A percentile compares a stretch with the other conserved stretches of the same genome.
Conservation (phyloP, 2,329 filamentous ascomycete genomes). For the Bipolaris cookei region DNA sequence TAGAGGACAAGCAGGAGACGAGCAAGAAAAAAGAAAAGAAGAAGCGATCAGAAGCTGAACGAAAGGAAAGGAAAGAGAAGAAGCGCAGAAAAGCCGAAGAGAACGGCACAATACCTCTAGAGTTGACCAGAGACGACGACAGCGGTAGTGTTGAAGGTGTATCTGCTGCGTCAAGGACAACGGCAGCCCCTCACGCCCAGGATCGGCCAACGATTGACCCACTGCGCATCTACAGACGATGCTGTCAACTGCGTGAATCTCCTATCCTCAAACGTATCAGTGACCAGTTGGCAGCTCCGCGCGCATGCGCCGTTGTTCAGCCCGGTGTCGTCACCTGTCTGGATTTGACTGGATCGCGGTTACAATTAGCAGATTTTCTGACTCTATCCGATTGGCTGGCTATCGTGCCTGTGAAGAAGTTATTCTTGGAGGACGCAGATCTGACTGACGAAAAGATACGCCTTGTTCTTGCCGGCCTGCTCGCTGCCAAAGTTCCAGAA, state of each 20-base stretch:
- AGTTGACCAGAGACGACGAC: conserved; percentile 73
- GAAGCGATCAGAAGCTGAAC: conserved; percentile 89
- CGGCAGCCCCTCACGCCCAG: conserved; percentile 59
- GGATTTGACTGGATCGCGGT: conserved; percentile 81
- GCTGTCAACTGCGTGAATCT: conserved; percentile 91
- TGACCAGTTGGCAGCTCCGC: conserved; percentile 78
- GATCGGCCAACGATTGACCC: conserved; percentile 85
- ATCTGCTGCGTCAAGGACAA: conserved; percentile 19
- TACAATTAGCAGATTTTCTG: conserved; percentile 81
- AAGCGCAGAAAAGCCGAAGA: conserved; percentile 84
- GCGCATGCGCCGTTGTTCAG: conserved; percentile 66
- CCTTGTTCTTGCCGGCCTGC: conserved; percentile 82
- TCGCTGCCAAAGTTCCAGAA: conserved; percentile 76
- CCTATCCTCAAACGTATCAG: conserved; percentile 91
- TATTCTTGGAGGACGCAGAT: conserved; percentile 86
- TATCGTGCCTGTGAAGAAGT: conserved; percentile 85
- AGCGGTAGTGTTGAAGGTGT: conserved; percentile 30
- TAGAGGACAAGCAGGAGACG: conserved; percentile 46
- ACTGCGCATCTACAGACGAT: conserved; percentile 88
- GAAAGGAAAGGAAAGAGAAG: conserved; percentile 90
- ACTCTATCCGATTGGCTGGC: conserved; percentile 94
- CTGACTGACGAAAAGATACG: conserved; percentile 86
- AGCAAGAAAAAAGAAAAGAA: conserved; percentile 93
- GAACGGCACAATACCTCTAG: conserved; percentile 84
- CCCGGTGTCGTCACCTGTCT: conserved; percentile 81